Conservation (phyloP, 805 yeast species). For the Priceomyces fermenticarens region DNA sequence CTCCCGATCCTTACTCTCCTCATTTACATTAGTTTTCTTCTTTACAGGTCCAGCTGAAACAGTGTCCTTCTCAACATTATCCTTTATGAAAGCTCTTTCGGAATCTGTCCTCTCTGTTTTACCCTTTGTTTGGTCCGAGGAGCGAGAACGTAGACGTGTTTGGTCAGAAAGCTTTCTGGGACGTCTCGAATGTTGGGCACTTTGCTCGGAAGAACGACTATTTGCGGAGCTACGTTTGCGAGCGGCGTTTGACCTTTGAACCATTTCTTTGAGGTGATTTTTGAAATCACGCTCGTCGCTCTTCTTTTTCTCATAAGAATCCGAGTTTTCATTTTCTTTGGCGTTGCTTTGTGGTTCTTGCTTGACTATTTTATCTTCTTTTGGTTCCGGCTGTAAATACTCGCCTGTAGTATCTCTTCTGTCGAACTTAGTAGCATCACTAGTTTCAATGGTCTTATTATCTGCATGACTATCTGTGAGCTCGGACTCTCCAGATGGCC, state of each 20-base stretch:
- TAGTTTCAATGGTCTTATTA: no score
- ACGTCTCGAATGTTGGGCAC: not conserved
- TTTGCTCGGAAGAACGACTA: not conserved
- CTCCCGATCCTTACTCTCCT: not conserved
- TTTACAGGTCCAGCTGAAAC: not conserved
- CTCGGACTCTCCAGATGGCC: no score
- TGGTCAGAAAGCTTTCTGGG: no score
- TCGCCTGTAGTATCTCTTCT: no score
- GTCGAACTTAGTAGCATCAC: no score
- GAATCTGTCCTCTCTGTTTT: not conserved
- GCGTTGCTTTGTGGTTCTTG: not conserved
- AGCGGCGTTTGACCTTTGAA: slow-evolving; percentile 14
- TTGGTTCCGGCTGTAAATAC: no score
- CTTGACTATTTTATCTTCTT: not conserved
- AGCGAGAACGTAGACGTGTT: no score
- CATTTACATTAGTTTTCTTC: not conserved
- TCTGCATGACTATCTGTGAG: no score
- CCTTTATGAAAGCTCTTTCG: not conserved
- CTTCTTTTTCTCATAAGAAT: not conserved
- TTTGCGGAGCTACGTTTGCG: slow-evolving; percentile 6
- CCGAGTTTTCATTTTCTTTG: not conserved
- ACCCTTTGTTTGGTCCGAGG: no score
- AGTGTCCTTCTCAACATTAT: not conserved
- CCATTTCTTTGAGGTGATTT: slow-evolving; percentile 27
- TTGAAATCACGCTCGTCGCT: slow-evolving; percentile 24